Evolutionary conservation across 495 filamentous ascomycete genomes (phyloP).

Genomic region (Daldinia caldariorum): DNA sequence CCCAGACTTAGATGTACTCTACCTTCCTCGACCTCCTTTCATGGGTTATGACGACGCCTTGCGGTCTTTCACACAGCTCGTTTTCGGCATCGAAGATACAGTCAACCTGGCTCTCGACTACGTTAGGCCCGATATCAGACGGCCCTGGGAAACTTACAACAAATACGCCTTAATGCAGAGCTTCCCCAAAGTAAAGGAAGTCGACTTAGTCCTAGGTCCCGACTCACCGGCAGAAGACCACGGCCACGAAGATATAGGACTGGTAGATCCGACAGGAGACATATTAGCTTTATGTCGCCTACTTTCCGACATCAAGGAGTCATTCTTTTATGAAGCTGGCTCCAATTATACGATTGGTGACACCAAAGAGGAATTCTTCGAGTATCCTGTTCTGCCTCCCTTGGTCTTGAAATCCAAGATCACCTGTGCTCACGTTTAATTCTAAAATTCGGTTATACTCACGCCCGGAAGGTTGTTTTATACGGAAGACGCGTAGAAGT

Average conservation of each 20-base stretch:
- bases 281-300: conserved; percentile 45
- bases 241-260: conserved; percentile 46
- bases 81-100: conserved; percentile 44
- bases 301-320: conserved; percentile 54
- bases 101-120: conserved; percentile 59
- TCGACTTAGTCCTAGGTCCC: conserved; percentile 50
- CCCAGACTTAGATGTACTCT: conserved; percentile 58
- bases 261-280: conserved; percentile 52
- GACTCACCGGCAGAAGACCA: conserved; percentile 25
- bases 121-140: conserved; percentile 55
- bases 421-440: conserved; percentile 15
- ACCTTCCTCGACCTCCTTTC: conserved; percentile 55
- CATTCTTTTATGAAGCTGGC: conserved; percentile 53
- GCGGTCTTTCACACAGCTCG: conserved; percentile 51
- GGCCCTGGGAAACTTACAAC: conserved; percentile 64
- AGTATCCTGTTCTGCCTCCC: conserved; percentile 42
- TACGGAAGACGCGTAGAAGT: conserved; percentile 20
- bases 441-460: background rate
- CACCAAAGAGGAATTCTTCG: conserved; percentile 35
- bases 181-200: conserved; percentile 54
- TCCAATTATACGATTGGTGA: conserved; percentile 38
- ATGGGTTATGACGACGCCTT: conserved; percentile 61
- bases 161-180: conserved; percentile 58
- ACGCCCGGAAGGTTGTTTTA: conserved; percentile 1
- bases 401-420: conserved; percentile 44